Evolutionary conservation across 306 rosid genomes (phyloP).

Genomic region (Leucaena leucocephala): DNA sequence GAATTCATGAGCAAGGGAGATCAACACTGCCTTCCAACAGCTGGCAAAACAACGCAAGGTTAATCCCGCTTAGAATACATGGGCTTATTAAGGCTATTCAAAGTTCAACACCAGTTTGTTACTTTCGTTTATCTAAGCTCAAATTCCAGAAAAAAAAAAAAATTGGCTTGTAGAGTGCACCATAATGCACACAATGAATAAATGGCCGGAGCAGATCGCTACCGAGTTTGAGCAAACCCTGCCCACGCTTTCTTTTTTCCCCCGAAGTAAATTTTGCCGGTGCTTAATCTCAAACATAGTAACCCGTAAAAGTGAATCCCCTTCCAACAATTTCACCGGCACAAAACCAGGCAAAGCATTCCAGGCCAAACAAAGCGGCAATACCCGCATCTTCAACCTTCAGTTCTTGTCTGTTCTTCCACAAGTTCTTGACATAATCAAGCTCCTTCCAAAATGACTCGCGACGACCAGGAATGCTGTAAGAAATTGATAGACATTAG

Average conservation of each 20-base stretch:
- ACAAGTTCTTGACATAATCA: constrained; percentile 71
- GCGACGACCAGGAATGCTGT: constrained; percentile 76
- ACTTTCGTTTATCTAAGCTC: constrained; percentile 39
- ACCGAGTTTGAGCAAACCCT: constrained; percentile 32
- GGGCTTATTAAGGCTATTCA: constrained; percentile 64
- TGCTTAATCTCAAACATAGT: constrained; percentile 56
- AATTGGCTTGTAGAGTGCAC: constrained; percentile 49
- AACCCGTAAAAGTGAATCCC: constrained; percentile 91
- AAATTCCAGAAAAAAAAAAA: constrained; percentile 47
- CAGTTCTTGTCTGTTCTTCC: constrained; percentile 77
- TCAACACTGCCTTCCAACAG: constrained; percentile 44
- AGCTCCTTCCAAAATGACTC: constrained; percentile 85
- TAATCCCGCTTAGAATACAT: constrained; percentile 57
- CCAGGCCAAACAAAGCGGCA: constrained; percentile 92
- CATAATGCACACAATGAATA: constrained; percentile 44
- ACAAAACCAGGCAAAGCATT: constrained; percentile 82
- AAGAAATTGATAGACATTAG: constrained; percentile 30
- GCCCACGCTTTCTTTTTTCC: neutral
- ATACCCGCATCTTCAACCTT: constrained; percentile 92
- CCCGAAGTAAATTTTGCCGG: constrained; percentile 33
- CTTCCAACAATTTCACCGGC: constrained; percentile 90
- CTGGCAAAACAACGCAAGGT: constrained; percentile 42
- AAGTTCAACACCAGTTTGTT: constrained; percentile 53
- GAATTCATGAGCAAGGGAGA: neutral
- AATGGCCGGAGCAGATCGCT: constrained; percentile 46